Evolutionary conservation across 169 alveolate species (phyloP).

Genomic region (Plasmodium vivax): DNA sequence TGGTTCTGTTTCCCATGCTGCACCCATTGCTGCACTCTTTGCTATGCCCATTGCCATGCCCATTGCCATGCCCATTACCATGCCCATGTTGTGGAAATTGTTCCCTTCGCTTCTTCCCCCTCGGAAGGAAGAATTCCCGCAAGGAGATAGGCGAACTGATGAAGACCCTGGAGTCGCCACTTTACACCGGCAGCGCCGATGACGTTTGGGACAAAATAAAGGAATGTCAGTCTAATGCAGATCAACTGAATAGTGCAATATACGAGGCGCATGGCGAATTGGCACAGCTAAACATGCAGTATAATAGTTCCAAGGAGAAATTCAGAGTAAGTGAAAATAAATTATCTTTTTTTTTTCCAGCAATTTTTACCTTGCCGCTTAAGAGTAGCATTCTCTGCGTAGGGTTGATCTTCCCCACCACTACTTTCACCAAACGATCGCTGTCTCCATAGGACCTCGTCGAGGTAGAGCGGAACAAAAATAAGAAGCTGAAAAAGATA

Average conservation of each 20-base stretch:
- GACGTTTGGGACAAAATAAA: conserved; percentile 56
- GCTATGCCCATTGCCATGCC: too few relatives aligned
- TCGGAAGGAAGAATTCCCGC: conserved; percentile 24
- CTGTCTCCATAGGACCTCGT: conserved; percentile 10
- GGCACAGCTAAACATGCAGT: background rate
- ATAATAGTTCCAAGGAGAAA: conserved; percentile 25
- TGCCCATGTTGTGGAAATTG: conserved; percentile 1
- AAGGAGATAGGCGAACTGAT: conserved; percentile 21
- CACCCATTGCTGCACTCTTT: too few relatives aligned
- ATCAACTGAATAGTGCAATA: conserved; percentile 20
- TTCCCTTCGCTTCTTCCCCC: background rate
- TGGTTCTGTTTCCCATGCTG: background rate
- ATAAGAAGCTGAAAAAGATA: conserved; percentile 51
- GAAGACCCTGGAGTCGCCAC: conserved; percentile 21
- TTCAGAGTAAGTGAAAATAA: background rate
- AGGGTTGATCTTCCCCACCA: background rate
- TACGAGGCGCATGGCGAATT: conserved; percentile 26
- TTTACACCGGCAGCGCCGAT: background rate
- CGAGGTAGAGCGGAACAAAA: conserved; percentile 44
- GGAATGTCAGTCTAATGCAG: conserved; percentile 15
- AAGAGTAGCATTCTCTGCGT: background rate
- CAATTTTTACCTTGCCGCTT: background rate
- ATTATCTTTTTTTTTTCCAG: background rate
- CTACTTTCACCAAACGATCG: background rate
- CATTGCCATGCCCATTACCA: too few relatives aligned